Evolutionary conservation across 176 grass and related monocot species (phyloP).

Genomic region (Neostapfia colusana): DNA sequence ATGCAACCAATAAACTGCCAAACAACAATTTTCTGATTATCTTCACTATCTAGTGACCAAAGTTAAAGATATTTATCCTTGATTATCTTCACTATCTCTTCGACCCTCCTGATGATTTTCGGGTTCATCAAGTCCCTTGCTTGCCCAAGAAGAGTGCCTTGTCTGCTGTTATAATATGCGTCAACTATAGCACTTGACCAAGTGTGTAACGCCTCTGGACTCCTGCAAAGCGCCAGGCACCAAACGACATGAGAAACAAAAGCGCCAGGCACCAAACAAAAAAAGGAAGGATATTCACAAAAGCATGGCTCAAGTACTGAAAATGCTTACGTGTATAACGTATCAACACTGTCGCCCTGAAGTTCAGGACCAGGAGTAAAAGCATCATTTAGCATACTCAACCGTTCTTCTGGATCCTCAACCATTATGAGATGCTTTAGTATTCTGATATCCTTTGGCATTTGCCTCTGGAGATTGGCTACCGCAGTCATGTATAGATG

Average conservation of each 20-base stretch:
- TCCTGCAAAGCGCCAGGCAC: slow-evolving; percentile 51
- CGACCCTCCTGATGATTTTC: slow-evolving; percentile 64
- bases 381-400: slow-evolving; percentile 62
- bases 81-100: slow-evolving; percentile 67
- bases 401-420: slow-evolving; percentile 63
- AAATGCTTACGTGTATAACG: slow-evolving; percentile 69
- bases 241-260: not conserved
- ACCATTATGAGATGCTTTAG: slow-evolving; percentile 78
- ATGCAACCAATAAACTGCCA: not conserved
- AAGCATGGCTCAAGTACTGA: not conserved
- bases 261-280: not conserved
- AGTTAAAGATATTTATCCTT: slow-evolving; percentile 61
- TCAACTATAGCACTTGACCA: slow-evolving; percentile 67
- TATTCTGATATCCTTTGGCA: slow-evolving; percentile 94
- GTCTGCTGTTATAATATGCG: slow-evolving; percentile 71
- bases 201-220: slow-evolving; percentile 66
- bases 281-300: not conserved
- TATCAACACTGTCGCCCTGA: slow-evolving; percentile 69
- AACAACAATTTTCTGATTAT: slow-evolving; percentile 36
- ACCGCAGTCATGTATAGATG: slow-evolving; percentile 78
- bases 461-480: slow-evolving; percentile 72
- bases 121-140: slow-evolving; percentile 81
- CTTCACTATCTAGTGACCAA: slow-evolving; percentile 48
- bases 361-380: slow-evolving; percentile 83
- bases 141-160: slow-evolving; percentile 62